Conservation (phyloP, 257 asterid genomes). For the Paraleonurus japonicus region DNA sequence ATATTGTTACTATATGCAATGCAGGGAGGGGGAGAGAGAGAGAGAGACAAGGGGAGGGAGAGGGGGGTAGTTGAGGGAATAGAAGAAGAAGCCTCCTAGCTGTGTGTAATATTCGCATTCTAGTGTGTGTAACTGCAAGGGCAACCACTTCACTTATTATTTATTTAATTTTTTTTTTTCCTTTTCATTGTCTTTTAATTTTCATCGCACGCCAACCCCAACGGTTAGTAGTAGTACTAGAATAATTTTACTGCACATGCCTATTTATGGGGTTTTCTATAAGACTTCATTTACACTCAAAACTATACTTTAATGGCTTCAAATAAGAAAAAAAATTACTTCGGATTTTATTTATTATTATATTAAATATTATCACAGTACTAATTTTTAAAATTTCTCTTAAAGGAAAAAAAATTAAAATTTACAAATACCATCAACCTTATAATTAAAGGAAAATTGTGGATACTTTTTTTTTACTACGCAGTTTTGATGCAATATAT, state of each 20-base stretch:
- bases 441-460: background rate
- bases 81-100: slow-evolving; percentile 32
- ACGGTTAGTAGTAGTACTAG: slow-evolving; percentile 32
- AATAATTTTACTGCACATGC: background rate
- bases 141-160: slow-evolving; percentile 40
- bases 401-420: too few species aligned
- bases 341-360: background rate
- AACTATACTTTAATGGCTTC: background rate
- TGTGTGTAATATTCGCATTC: slow-evolving; percentile 22
- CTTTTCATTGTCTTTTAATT: slow-evolving; percentile 11
- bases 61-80: slow-evolving; percentile 74
- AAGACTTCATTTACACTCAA: slow-evolving; percentile 26
- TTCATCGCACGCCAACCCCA: slow-evolving; percentile 34
- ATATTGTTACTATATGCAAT: slow-evolving; percentile 30
- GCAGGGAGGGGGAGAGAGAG: slow-evolving; percentile 9
- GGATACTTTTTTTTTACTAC: too few species aligned
- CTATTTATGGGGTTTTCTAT: slow-evolving; percentile 6
- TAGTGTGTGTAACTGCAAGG: slow-evolving; percentile 48
- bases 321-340: background rate
- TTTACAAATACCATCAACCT: background rate
- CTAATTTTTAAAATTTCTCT: too few species aligned
- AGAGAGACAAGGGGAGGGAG: slow-evolving; percentile 39
- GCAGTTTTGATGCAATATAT: too few species aligned
- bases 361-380: too few species aligned
- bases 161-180: background rate